These are phyloP conservation scores for Phytophthora rubi DNA, from an alignment of 352 stramenopile genomes.

Conservation along the genomic window DNA sequence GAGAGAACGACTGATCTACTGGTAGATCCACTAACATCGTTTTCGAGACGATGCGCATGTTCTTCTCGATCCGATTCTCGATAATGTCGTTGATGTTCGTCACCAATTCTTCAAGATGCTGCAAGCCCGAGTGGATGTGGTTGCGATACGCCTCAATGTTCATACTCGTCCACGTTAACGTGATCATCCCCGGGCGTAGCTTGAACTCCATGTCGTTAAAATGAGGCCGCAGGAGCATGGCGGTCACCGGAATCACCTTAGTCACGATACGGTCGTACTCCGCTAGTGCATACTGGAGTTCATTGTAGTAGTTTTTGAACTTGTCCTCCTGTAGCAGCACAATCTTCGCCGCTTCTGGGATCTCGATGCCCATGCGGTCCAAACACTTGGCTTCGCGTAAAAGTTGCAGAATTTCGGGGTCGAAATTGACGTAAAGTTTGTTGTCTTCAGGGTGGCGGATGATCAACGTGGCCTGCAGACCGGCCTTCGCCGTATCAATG, in stretches of 20 bases:
- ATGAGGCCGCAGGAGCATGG: slow-evolving; percentile 95
- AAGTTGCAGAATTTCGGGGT: slow-evolving; percentile 98
- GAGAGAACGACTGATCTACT: slow-evolving; percentile 95
- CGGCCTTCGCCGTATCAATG: slow-evolving; percentile 98
- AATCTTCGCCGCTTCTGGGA: slow-evolving; percentile 98
- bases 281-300: slow-evolving; percentile 96
- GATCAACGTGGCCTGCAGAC: slow-evolving; percentile 98
- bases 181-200: slow-evolving; percentile 98
- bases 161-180: slow-evolving; percentile 99
- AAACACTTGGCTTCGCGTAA: slow-evolving; percentile 98
- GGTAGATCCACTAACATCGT: slow-evolving; percentile 97
- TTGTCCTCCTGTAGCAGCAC: slow-evolving; percentile 98
- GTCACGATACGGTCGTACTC: slow-evolving; percentile 98
- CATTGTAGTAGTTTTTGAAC: slow-evolving; percentile 99
- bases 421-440: slow-evolving; percentile 99
- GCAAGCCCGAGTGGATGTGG: slow-evolving; percentile 92
- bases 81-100: slow-evolving; percentile 99
- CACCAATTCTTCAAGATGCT: slow-evolving; percentile 97
- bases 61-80: slow-evolving; percentile 99
- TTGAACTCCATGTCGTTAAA: slow-evolving; percentile 99
- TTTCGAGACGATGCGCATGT: slow-evolving; percentile 98
- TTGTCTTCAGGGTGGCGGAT: slow-evolving; percentile 98
- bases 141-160: slow-evolving; percentile 99
- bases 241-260: slow-evolving; percentile 98
- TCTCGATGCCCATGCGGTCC: slow-evolving; percentile 98